Conservation (phyloP, 2,329 filamentous ascomycete species). For the Cadophora sp. region DNA sequence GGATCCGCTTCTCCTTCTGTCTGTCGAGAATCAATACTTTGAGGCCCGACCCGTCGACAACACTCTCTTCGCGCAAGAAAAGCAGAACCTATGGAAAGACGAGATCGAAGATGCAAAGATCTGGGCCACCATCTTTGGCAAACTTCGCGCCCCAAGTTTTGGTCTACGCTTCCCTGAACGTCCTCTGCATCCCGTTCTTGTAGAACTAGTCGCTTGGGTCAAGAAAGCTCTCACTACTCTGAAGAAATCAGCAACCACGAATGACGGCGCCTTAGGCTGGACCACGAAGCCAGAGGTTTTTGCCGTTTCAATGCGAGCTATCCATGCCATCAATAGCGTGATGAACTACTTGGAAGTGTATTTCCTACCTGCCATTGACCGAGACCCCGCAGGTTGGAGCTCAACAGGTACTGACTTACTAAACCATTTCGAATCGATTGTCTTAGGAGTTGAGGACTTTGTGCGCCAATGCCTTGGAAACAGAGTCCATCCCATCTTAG, state of each 20-base stretch:
- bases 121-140: conserved; percentile 62
- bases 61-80: conserved; percentile 84
- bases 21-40: conserved; percentile 50
- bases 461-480: neutral
- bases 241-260: conserved; percentile 41
- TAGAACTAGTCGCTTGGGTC: conserved; percentile 54
- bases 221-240: conserved; percentile 30
- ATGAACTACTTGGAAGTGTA: conserved; percentile 14
- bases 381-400: neutral
- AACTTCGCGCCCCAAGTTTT: neutral
- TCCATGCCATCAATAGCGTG: conserved; percentile 44
- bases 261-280: conserved; percentile 76
- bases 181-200: neutral
- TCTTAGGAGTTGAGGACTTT: neutral
- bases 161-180: neutral
- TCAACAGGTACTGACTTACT: neutral
- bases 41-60: conserved; percentile 62
- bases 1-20: conserved; percentile 30
- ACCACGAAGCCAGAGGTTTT: conserved; percentile 73
- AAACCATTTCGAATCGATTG: neutral
- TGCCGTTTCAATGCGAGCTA: conserved; percentile 56
- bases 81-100: conserved; percentile 94
- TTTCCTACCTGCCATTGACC: neutral
- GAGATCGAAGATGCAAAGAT: conserved; percentile 73
- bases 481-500: conserved; percentile 5